These are phyloP conservation scores for Apiospora rasikravindrae DNA, from an alignment of 2,329 filamentous ascomycete species.

Conservation along the genomic window DNA sequence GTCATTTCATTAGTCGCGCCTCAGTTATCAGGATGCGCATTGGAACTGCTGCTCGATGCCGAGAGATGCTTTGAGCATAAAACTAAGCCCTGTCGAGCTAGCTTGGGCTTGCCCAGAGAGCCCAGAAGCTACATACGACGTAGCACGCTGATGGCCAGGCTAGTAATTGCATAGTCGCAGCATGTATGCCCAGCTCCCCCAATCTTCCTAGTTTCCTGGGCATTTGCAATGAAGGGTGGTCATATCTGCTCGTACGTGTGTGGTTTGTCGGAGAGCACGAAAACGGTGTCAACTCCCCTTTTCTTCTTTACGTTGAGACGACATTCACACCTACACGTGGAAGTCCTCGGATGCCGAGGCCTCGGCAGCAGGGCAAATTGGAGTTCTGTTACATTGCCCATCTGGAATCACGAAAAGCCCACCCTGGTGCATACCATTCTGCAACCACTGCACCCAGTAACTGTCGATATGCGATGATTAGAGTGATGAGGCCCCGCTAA, in stretches of 20 bases:
- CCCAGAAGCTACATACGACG: background rate
- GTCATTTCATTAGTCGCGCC: slow-evolving; percentile 4
- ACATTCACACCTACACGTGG: background rate
- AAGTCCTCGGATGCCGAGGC: slow-evolving; percentile 9
- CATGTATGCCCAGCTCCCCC: background rate
- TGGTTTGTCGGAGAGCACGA: background rate
- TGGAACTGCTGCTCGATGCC: background rate
- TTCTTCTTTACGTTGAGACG: background rate
- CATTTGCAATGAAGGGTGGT: background rate
- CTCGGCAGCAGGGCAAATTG: background rate
- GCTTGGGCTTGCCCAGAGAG: background rate
- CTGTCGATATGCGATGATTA: slow-evolving; percentile 16
- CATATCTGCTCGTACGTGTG: background rate
- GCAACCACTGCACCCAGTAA: background rate
- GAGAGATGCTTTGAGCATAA: slow-evolving; percentile 2
- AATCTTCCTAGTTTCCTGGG: background rate
- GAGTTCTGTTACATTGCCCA: background rate
- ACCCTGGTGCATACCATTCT: background rate
- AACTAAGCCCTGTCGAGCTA: background rate
- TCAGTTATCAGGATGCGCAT: background rate
- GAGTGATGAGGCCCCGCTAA: slow-evolving; percentile 5
- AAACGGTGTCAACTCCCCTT: background rate
- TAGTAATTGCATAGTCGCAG: background rate
- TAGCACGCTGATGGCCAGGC: background rate
- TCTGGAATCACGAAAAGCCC: background rate